Evolutionary conservation across 2,329 filamentous ascomycete species (phyloP).

Genomic region (Pestalotiopsis sp.): DNA sequence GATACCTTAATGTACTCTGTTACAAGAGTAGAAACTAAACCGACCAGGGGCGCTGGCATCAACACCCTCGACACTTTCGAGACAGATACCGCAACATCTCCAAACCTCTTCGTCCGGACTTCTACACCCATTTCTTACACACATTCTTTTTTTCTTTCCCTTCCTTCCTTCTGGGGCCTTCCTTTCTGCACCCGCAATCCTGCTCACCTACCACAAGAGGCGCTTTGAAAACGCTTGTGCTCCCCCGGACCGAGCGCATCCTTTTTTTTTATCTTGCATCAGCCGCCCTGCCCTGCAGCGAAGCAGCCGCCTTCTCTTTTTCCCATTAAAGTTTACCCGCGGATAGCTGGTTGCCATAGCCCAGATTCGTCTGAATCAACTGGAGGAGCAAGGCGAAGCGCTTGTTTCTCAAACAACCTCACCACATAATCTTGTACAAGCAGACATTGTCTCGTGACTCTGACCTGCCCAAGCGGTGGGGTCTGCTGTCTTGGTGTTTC

Average conservation of each 20-base stretch:
- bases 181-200: background rate
- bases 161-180: background rate
- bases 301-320: constrained; percentile 3
- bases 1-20: background rate
- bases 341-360: background rate
- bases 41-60: constrained; percentile 11
- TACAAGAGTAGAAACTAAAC: background rate
- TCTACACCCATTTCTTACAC: constrained; percentile 5
- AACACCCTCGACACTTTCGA: constrained; percentile 15
- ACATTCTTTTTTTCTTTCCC: background rate
- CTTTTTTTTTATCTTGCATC: background rate
- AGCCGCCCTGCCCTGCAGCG: background rate
- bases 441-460: constrained; percentile 6
- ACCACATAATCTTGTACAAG: constrained; percentile 4
- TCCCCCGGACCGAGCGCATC: constrained; percentile 3
- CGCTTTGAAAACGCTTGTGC: constrained; percentile 1
- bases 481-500: constrained; percentile 1
- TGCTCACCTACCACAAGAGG: constrained; percentile 3
- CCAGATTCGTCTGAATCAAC: background rate
- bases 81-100: constrained; percentile 18
- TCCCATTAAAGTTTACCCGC: background rate
- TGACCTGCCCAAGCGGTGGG: constrained; percentile 1
- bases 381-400: background rate
- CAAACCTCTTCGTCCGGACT: constrained; percentile 12
- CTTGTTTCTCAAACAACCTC: constrained; percentile 11